phyloP scores from a whole-genome alignment of 805 yeast genomes.

The Zygoascus bituminiphila region DNA sequence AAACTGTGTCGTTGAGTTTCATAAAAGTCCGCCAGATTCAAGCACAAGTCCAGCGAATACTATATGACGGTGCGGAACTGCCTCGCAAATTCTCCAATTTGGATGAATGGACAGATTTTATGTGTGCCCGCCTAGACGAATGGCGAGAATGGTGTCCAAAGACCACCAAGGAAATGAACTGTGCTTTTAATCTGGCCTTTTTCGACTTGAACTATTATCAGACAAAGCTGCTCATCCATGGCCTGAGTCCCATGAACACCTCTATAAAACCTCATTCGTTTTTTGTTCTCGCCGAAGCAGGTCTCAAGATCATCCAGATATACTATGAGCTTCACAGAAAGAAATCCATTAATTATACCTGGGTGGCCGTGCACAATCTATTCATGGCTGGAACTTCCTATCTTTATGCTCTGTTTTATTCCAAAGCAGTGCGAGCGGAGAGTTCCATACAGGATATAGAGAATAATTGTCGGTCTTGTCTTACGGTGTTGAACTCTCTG shows the following conservation, averaged over 20 bases:
- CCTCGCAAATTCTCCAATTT: conserved; percentile 53
- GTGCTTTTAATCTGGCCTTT: conserved; percentile 63
- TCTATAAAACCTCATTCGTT: conserved; percentile 47
- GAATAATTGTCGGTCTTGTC: conserved; percentile 32
- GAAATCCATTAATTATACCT: conserved; percentile 67
- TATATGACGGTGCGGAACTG: conserved; percentile 63
- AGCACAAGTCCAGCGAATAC: conserved; percentile 61
- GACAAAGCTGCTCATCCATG: conserved; percentile 62
- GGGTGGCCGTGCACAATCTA: conserved; percentile 87
- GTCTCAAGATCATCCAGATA: conserved; percentile 56
- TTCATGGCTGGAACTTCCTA: conserved; percentile 87
- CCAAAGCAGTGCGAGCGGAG: conserved; percentile 42
- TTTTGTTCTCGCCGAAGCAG: conserved; percentile 49
- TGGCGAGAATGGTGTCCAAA: conserved; percentile 60
- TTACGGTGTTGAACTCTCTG: conserved; percentile 51
- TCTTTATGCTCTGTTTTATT: conserved; percentile 66
- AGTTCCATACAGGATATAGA: conserved; percentile 45
- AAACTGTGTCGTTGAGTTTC: conserved; percentile 57
- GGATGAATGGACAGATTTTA: conserved; percentile 54
- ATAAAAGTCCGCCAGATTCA: conserved; percentile 66
- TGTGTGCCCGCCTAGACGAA: conserved; percentile 42
- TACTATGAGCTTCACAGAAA: conserved; percentile 51
- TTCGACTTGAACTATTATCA: conserved; percentile 72
- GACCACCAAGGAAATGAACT: conserved; percentile 52
- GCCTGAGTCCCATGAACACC: conserved; percentile 65